These are phyloP conservation scores for Umbelopsis isabellina DNA, from an alignment of 192 early-diverging fungal species.

Conservation along the genomic window DNA sequence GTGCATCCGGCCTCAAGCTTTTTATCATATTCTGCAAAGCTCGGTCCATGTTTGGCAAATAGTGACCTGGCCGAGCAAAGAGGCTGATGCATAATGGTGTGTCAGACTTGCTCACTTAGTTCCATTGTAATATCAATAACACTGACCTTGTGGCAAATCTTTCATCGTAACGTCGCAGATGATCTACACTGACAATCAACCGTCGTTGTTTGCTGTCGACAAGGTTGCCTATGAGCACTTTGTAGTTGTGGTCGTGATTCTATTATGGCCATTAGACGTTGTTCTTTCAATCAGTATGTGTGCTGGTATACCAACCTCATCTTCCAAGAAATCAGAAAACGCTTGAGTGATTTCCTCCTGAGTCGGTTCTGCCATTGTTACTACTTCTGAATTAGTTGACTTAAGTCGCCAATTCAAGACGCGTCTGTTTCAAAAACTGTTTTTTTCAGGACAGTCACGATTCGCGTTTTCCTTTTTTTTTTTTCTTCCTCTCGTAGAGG, in stretches of 20 bases:
- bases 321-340: constrained; percentile 26
- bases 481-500: no score
- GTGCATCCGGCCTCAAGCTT: constrained; percentile 34
- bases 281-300: not conserved
- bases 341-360: constrained; percentile 17
- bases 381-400: not conserved
- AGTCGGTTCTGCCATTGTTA: constrained; percentile 23
- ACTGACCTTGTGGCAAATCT: constrained; percentile 75
- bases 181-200: constrained; percentile 88
- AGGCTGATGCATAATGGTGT: constrained; percentile 5
- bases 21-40: constrained; percentile 68
- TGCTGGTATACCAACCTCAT: constrained; percentile 21
- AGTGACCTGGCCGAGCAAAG: constrained; percentile 63
- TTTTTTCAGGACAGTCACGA: constrained; percentile 21
- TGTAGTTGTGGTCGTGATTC: constrained; percentile 26
- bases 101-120: constrained; percentile 3
- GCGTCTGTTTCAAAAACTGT: constrained; percentile 1
- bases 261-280: not conserved
- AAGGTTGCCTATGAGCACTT: constrained; percentile 16
- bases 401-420: not conserved
- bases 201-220: constrained; percentile 49
- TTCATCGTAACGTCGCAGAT: constrained; percentile 76
- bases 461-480: not conserved
- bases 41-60: constrained; percentile 81
- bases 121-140: not conserved